A percentile compares a stretch with the other conserved stretches of the same genome.
Evolutionary conservation across 2,329 filamentous ascomycete species (phyloP).

Genomic region (Lizonia empirigonia): DNA sequence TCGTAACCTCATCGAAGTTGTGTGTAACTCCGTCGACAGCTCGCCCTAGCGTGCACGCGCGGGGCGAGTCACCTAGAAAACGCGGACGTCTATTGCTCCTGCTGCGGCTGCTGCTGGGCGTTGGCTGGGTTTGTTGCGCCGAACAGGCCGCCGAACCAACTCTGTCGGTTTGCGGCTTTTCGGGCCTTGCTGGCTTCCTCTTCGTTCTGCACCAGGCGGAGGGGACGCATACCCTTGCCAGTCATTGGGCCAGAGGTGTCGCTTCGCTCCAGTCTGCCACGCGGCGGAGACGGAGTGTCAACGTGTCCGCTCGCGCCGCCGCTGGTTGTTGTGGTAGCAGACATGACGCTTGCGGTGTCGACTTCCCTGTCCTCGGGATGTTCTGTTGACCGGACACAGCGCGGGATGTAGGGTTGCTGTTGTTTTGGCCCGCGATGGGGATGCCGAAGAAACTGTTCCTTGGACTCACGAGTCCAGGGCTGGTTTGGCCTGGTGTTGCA

Average conservation of each 20-base stretch:
- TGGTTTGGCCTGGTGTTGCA: slow-evolving; percentile 53
- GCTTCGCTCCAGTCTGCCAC: slow-evolving; percentile 59
- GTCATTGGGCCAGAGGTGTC: slow-evolving; percentile 52
- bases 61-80: too few relatives aligned
- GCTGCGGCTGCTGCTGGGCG: slow-evolving; percentile 19
- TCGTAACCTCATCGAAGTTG: background rate
- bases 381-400: slow-evolving; percentile 42
- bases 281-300: slow-evolving; percentile 56
- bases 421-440: slow-evolving; percentile 51
- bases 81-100: too few relatives aligned
- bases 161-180: slow-evolving; percentile 53
- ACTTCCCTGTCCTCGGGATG: slow-evolving; percentile 44
- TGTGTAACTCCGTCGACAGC: too few relatives aligned
- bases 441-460: slow-evolving; percentile 50
- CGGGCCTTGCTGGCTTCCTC: slow-evolving; percentile 46
- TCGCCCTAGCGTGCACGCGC: too few relatives aligned
- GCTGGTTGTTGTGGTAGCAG: slow-evolving; percentile 20
- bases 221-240: slow-evolving; percentile 75
- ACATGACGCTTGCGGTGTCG: slow-evolving; percentile 27
- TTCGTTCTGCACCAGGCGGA: slow-evolving; percentile 82
- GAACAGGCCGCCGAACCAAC: slow-evolving; percentile 56
- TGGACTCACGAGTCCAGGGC: slow-evolving; percentile 48
- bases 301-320: slow-evolving; percentile 34
- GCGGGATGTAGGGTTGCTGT: slow-evolving; percentile 49
- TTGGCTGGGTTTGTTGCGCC: slow-evolving; percentile 36